Conservation (phyloP, 768 basidiomycete species). For the Leccinum broughii region DNA sequence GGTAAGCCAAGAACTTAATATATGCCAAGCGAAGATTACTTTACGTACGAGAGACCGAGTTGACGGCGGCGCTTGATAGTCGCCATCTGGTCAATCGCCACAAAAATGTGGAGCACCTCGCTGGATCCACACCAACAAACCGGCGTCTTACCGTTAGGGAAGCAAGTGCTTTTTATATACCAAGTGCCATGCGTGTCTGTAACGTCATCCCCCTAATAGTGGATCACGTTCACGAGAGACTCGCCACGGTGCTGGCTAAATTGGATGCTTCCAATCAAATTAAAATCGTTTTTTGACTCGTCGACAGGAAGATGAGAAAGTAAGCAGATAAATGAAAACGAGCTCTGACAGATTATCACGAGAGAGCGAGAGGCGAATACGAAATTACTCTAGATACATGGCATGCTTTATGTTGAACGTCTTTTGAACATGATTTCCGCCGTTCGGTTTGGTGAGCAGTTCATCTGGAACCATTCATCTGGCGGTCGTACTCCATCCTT, state of each 20-base stretch:
- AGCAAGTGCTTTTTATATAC: background rate
- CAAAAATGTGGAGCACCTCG: slow-evolving; percentile 6
- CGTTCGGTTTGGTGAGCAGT: slow-evolving; percentile 36
- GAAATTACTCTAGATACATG: slow-evolving; percentile 11
- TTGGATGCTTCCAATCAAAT: slow-evolving; percentile 16
- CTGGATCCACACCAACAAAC: slow-evolving; percentile 4
- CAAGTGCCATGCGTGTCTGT: background rate
- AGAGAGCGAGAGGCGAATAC: slow-evolving; percentile 8
- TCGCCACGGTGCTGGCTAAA: slow-evolving; percentile 8
- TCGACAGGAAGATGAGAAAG: background rate
- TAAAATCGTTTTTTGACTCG: background rate
- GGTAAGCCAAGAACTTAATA: slow-evolving; percentile 4
- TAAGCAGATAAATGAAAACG: slow-evolving; percentile 11
- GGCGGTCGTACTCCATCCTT: slow-evolving; percentile 37
- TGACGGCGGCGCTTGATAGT: background rate
- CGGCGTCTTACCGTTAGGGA: background rate
- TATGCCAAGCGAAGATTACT: background rate
- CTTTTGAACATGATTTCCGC: slow-evolving; percentile 41
- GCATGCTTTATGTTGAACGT: slow-evolving; percentile 17
- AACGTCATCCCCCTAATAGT: background rate
- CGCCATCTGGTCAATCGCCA: background rate
- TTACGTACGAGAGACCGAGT: slow-evolving; percentile 5
- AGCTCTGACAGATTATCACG: slow-evolving; percentile 12
- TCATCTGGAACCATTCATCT: slow-evolving; percentile 37
- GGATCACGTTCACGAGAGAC: background rate